Percentiles rank a stretch among this genome's conserved stretches.
Conservation (phyloP, 2,329 filamentous ascomycete genomes). For the Epichloe amarillans region DNA sequence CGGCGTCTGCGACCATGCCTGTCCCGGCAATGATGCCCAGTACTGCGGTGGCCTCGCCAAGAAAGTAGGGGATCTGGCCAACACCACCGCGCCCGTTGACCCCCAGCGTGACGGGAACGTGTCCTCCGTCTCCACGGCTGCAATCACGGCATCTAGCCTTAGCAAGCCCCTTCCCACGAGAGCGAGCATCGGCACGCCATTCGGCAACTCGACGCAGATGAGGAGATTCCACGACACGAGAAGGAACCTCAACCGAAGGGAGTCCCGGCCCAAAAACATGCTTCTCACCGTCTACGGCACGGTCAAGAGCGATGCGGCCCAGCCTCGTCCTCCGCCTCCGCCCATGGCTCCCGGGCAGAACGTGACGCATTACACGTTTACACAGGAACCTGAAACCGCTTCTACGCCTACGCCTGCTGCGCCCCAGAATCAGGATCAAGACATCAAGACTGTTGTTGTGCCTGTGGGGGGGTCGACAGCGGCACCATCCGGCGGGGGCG, state of each 20-base stretch:
- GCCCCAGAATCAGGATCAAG: background rate
- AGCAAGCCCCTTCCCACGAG: background rate
- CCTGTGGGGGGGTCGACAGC: background rate
- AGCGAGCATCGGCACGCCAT: background rate
- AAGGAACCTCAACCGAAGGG: slow-evolving; percentile 11
- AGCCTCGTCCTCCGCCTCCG: slow-evolving; percentile 18
- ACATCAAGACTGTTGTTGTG: background rate
- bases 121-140: background rate
- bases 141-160: too few species aligned
- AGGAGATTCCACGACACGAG: background rate
- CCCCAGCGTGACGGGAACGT: background rate
- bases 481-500: background rate
- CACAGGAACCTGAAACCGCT: background rate
- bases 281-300: slow-evolving; percentile 32
- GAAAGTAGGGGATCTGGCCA: background rate
- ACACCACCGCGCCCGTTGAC: background rate
- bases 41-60: slow-evolving; percentile 28
- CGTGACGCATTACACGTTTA: slow-evolving; percentile 3
- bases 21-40: slow-evolving; percentile 26
- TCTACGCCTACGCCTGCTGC: background rate
- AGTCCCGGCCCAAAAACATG: slow-evolving; percentile 14
- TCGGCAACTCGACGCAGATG: background rate
- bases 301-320: slow-evolving; percentile 16
- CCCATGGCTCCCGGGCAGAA: slow-evolving; percentile 13
- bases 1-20: slow-evolving; percentile 21